Percentiles rank a stretch among this genome's conserved stretches.
Evolutionary conservation across 345 rosid species (phyloP).

Genomic region (Laguncularia racemosa): DNA sequence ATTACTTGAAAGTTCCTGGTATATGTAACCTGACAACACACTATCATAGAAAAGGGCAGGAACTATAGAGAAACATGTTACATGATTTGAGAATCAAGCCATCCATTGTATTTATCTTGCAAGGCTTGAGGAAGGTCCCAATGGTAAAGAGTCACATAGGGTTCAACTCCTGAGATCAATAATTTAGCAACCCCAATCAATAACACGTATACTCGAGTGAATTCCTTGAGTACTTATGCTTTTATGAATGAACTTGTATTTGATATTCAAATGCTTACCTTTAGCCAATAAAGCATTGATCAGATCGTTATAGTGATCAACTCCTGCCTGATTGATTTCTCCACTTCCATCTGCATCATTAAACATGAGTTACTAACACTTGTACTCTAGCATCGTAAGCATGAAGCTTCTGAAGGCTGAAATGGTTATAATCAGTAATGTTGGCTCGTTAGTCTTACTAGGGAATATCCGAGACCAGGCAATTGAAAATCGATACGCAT

Average conservation of each 20-base stretch:
- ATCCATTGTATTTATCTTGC: constrained; percentile 68
- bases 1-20: too few relatives aligned
- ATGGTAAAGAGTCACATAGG: constrained; percentile 83
- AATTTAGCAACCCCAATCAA: background rate
- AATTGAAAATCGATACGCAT: constrained; percentile 82
- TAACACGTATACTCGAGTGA: too few relatives aligned
- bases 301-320: constrained; percentile 82
- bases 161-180: constrained; percentile 59
- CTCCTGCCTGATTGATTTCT: constrained; percentile 73
- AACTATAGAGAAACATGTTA: constrained; percentile 12
- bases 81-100: constrained; percentile 75
- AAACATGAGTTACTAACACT: background rate
- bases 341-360: constrained; percentile 57
- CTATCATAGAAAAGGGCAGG: too few relatives aligned
- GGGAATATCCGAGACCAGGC: constrained; percentile 95
- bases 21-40: too few relatives aligned
- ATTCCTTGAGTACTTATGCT: too few relatives aligned
- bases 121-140: constrained; percentile 99
- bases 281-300: constrained; percentile 71
- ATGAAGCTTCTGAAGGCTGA: too few relatives aligned
- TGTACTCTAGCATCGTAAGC: background rate
- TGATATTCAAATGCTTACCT: constrained; percentile 17
- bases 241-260: too few relatives aligned
- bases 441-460: constrained; percentile 25
- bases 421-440: background rate